phyloP scores from a whole-genome alignment of 306 rosid species.

The Hippophae tibetana region DNA sequence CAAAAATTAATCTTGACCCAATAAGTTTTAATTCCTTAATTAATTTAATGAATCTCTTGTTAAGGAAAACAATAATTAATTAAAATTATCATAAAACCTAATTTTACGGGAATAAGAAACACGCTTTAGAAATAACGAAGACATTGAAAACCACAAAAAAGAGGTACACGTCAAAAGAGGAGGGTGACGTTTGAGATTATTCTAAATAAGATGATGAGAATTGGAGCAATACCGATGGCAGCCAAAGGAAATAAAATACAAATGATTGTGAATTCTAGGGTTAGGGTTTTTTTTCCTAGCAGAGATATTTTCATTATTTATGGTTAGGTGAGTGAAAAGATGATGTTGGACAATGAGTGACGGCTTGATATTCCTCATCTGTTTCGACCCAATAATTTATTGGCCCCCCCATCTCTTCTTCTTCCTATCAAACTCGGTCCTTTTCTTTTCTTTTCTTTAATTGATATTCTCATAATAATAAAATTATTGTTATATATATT shows the following conservation, averaged over 20 bases:
- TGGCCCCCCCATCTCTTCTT: conserved; percentile 3
- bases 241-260: conserved; percentile 21
- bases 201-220: conserved; percentile 24
- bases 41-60: background rate
- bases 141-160: conserved; percentile 25
- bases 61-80: background rate
- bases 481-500: too few species aligned
- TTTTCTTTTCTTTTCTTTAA: too few species aligned
- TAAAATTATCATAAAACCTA: conserved; percentile 19
- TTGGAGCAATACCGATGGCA: conserved; percentile 7
- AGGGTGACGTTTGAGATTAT: conserved; percentile 54
- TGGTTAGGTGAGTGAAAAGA: conserved; percentile 45
- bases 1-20: background rate
- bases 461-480: too few species aligned
- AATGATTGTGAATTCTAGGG: conserved; percentile 48
- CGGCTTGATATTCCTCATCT: conserved; percentile 65
- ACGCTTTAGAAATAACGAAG: conserved; percentile 14
- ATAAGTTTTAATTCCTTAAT: conserved; percentile 2
- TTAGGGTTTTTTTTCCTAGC: conserved; percentile 48
- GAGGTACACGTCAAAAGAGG: conserved; percentile 46
- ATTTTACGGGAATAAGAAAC: conserved; percentile 41
- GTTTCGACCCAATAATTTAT: conserved; percentile 47
- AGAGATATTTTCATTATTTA: conserved; percentile 9
- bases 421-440: background rate
- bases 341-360: conserved; percentile 95